phyloP scores from a whole-genome alignment of 2,329 filamentous ascomycete species.

The Diaporthe nobilis region DNA sequence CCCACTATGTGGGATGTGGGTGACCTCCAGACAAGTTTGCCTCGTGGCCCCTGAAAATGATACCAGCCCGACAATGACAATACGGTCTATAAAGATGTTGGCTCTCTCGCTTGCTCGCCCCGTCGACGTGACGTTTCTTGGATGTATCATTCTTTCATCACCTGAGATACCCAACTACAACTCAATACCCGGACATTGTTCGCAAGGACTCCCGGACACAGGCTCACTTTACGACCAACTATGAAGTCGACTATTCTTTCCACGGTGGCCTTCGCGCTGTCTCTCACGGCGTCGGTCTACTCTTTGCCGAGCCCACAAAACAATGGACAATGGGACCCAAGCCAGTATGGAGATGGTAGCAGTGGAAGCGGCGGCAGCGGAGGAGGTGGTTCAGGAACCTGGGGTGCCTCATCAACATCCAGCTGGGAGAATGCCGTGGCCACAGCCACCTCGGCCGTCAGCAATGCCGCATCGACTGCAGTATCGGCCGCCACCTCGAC shows the following conservation, averaged over 20 bases:
- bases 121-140: not conserved
- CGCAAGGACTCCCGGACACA: not conserved
- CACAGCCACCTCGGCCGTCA: slow-evolving; percentile 17
- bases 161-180: slow-evolving; percentile 8
- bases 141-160: not conserved
- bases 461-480: slow-evolving; percentile 32
- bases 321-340: slow-evolving; percentile 24
- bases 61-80: not conserved
- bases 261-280: slow-evolving; percentile 31
- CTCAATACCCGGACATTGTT: slow-evolving; percentile 2
- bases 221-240: not conserved
- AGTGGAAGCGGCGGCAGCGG: slow-evolving; percentile 10
- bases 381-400: slow-evolving; percentile 12
- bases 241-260: slow-evolving; percentile 38
- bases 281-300: slow-evolving; percentile 38
- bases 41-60: slow-evolving; percentile 13
- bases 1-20: slow-evolving; percentile 33
- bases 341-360: slow-evolving; percentile 16
- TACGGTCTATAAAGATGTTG: slow-evolving; percentile 37
- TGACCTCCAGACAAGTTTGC: slow-evolving; percentile 24
- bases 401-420: slow-evolving; percentile 24
- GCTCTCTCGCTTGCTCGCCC: slow-evolving; percentile 7
- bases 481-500: slow-evolving; percentile 43
- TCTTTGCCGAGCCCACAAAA: slow-evolving; percentile 35
- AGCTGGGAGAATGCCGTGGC: slow-evolving; percentile 11